These are phyloP conservation scores for Alternaria sp. DNA, from an alignment of 2,329 filamentous ascomycete species.

Conservation along the genomic window DNA sequence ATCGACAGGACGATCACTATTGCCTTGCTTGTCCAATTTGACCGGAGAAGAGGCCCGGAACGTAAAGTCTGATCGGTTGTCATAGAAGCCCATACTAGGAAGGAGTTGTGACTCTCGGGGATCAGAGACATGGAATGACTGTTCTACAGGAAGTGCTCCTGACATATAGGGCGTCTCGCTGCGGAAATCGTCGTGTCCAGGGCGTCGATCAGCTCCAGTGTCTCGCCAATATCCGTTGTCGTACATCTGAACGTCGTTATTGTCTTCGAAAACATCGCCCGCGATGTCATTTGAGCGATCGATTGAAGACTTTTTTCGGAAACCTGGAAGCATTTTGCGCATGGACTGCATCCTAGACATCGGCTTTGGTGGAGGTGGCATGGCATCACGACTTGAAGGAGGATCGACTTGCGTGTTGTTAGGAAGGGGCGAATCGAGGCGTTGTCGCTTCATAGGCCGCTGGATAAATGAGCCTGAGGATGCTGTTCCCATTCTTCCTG, in stretches of 20 bases:
- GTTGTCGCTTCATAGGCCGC: conserved; percentile 43
- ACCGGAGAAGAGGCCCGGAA: conserved; percentile 31
- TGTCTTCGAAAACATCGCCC: not conserved
- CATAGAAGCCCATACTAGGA: conserved; percentile 6
- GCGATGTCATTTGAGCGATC: conserved; percentile 13
- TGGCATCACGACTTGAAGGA: conserved; percentile 43
- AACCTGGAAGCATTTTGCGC: conserved; percentile 33
- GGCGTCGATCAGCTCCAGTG: not conserved
- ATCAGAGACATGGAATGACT: not conserved
- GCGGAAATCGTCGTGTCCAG: conserved; percentile 6
- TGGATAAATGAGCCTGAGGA: conserved; percentile 23
- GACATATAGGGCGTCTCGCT: conserved; percentile 33
- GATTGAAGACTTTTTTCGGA: conserved; percentile 35
- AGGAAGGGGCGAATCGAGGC: conserved; percentile 42
- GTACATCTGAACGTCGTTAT: conserved; percentile 24
- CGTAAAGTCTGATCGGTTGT: conserved; percentile 24
- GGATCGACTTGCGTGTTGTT: conserved; percentile 23
- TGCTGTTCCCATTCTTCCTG: conserved; percentile 13
- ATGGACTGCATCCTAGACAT: conserved; percentile 40
- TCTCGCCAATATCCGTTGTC: conserved; percentile 22
- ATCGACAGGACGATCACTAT: conserved; percentile 8
- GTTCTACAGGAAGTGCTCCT: conserved; percentile 33
- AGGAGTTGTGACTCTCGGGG: conserved; percentile 12
- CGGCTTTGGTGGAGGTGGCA: conserved; percentile 51
- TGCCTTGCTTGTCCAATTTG: conserved; percentile 12